Conservation (phyloP, 2,329 filamentous ascomycete species). For the Diplodia sapinea region DNA sequence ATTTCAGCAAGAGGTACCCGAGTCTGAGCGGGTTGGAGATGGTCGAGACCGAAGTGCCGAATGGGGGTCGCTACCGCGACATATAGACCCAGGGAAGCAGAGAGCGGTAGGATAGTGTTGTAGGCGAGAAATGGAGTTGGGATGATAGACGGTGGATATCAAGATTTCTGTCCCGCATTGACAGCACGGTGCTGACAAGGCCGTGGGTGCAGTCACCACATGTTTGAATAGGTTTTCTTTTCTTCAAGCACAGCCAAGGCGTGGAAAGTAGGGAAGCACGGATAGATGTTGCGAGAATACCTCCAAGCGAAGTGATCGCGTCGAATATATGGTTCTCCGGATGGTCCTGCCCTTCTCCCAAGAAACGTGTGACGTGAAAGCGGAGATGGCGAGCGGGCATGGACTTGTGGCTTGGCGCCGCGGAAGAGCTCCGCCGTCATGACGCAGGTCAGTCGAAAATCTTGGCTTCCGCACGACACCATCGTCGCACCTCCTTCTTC, state of each 20-base stretch:
- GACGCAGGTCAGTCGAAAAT: slow-evolving; percentile 14
- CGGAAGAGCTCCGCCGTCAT: slow-evolving; percentile 15
- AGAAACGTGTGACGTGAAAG: background rate
- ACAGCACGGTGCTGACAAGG: background rate
- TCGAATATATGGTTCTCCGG: slow-evolving; percentile 13
- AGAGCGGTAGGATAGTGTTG: background rate
- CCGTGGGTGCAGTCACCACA: slow-evolving; percentile 3
- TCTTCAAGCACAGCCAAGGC: slow-evolving; percentile 5
- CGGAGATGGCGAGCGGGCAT: background rate
- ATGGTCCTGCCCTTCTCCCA: no score
- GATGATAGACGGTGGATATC: slow-evolving; percentile 20
- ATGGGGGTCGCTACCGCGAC: background rate
- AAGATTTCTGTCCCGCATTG: slow-evolving; percentile 11
- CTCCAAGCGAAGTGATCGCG: background rate
- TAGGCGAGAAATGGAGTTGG: background rate
- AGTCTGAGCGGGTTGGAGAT: slow-evolving; percentile 85
- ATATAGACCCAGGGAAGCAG: background rate
- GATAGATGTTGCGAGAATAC: slow-evolving; percentile 15
- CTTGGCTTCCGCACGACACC: slow-evolving; percentile 7
- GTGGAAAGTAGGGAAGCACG: slow-evolving; percentile 11
- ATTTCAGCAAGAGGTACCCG: slow-evolving; percentile 86
- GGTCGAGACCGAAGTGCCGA: slow-evolving; percentile 70
- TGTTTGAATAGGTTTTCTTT: slow-evolving; percentile 26
- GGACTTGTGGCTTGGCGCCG: slow-evolving; percentile 10
- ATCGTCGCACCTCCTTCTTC: background rate